Evolutionary conservation across 169 alveolate species (phyloP), one percentile per base, ranked within the genome.

Genomic region (Perkinsus olseni): DNA sequence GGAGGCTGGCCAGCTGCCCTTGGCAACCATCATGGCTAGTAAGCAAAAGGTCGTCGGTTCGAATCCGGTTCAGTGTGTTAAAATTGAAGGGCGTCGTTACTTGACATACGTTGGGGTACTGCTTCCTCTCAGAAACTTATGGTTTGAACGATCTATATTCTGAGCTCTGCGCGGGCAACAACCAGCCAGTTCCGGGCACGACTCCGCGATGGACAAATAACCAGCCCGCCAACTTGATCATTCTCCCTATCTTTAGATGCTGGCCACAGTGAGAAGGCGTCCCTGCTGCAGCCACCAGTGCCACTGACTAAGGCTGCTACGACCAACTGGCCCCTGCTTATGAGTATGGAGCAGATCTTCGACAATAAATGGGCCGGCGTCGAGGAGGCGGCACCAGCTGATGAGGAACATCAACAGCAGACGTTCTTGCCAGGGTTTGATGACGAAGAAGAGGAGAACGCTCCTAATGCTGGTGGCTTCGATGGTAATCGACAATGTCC

Each of bases 1-100:
- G 38, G 98, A 97, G 93, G 96, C 97, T 31, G 98, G 98, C 11
- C 98, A 98, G 96, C 92, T 95, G 34, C 93, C 96, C 28, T 94
- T 96, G 50, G 92, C 74, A 1, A 21, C 74, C 0, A 38, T 40
- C 6, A 34, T 62, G 82, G 82, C 82, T 24, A 62, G 82, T 62
- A 62, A 13, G 28, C 6, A 45, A 17, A 17, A 45, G 62, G 62
- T 10, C 17, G 17, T 45, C 62, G 62, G 17, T 45, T 6, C 6
- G 17, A n/a, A n/a, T n/a, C n/a, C 62, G 62, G 17, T 45, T 45
- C 17, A 45, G 17, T 45, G 17, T 45, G 62, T 6, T 6, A 45
- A 17, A 45, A 45, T 45, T 62, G 82, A 40, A 6, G 50, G 50
- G 50, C 11, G 50, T 40, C 11, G 21, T 3, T 40, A 40, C 50